Evolutionary conservation across 192 early-diverging fungal species (phyloP).

Genomic region (Gaertneriomyces sp.): DNA sequence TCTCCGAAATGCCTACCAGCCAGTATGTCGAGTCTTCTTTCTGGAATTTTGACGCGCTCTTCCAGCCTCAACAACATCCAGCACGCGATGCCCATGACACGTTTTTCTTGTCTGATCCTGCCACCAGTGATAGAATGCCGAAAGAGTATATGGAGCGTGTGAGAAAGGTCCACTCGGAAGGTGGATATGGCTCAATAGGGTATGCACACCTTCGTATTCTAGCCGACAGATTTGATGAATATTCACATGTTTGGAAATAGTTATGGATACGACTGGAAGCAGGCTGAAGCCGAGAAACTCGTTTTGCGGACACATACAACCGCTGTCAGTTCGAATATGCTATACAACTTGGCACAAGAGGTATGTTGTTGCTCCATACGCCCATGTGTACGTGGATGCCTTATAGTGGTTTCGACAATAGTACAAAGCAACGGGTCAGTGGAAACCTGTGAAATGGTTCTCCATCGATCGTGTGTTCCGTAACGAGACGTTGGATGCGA

Average conservation of each 20-base stretch:
- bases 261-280: slow-evolving; percentile 80
- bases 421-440: slow-evolving; percentile 53
- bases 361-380: slow-evolving; percentile 6
- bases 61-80: slow-evolving; percentile 98
- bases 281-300: slow-evolving; percentile 87
- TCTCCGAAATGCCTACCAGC: slow-evolving; percentile 98
- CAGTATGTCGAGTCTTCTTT: slow-evolving; percentile 95
- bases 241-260: slow-evolving; percentile 42
- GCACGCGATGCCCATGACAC: slow-evolving; percentile 63
- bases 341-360: slow-evolving; percentile 84
- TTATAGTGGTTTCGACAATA: slow-evolving; percentile 1
- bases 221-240: background rate
- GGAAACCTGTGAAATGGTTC: slow-evolving; percentile 96
- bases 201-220: slow-evolving; percentile 12
- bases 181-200: slow-evolving; percentile 93
- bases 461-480: slow-evolving; percentile 99
- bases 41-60: slow-evolving; percentile 99
- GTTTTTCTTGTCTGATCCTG: slow-evolving; percentile 65
- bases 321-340: slow-evolving; percentile 85
- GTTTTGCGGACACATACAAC: slow-evolving; percentile 97
- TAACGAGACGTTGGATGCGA: slow-evolving; percentile 96
- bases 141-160: slow-evolving; percentile 87
- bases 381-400: background rate
- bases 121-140: slow-evolving; percentile 70
- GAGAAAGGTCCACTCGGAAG: slow-evolving; percentile 85